These are phyloP conservation scores for Flueggea neowawraea DNA, from an alignment of 441 rosid genomes.

Conservation along the genomic window DNA sequence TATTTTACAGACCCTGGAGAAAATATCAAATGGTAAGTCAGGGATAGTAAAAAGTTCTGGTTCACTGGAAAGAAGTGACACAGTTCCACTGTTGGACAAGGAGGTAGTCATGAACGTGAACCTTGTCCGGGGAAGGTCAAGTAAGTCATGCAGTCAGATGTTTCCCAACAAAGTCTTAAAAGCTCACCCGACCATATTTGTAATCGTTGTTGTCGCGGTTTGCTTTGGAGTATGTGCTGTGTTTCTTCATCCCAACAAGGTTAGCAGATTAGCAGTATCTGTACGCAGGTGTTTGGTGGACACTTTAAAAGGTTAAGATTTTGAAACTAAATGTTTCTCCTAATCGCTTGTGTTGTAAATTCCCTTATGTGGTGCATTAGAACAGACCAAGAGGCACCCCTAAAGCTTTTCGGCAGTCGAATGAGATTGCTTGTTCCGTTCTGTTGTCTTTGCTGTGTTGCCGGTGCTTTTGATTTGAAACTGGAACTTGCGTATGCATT, in stretches of 20 bases:
- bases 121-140: slow-evolving; percentile 35
- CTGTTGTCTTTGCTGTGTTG: too few relatives aligned
- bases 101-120: slow-evolving; percentile 49
- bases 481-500: too few relatives aligned
- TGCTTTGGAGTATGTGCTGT: slow-evolving; percentile 74
- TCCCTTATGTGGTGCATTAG: too few relatives aligned
- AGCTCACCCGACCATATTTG: slow-evolving; percentile 37
- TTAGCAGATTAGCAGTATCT: slow-evolving; percentile 64
- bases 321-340: too few relatives aligned
- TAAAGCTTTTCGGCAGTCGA: too few relatives aligned
- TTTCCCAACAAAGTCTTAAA: slow-evolving; percentile 26
- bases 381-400: too few relatives aligned
- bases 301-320: too few relatives aligned
- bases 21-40: slow-evolving; percentile 17
- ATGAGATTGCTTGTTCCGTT: too few relatives aligned
- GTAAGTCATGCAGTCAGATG: slow-evolving; percentile 31
- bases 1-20: slow-evolving; percentile 49
- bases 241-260: slow-evolving; percentile 68
- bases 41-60: slow-evolving; percentile 19
- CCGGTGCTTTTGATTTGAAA: too few relatives aligned
- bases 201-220: slow-evolving; percentile 39
- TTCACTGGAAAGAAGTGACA: slow-evolving; percentile 25
- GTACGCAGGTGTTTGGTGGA: slow-evolving; percentile 52
- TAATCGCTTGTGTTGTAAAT: too few relatives aligned
- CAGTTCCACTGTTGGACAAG: slow-evolving; percentile 46